These are phyloP conservation scores for Forsythia viridissima DNA, from an alignment of 257 asterid genomes.

Conservation along the genomic window DNA sequence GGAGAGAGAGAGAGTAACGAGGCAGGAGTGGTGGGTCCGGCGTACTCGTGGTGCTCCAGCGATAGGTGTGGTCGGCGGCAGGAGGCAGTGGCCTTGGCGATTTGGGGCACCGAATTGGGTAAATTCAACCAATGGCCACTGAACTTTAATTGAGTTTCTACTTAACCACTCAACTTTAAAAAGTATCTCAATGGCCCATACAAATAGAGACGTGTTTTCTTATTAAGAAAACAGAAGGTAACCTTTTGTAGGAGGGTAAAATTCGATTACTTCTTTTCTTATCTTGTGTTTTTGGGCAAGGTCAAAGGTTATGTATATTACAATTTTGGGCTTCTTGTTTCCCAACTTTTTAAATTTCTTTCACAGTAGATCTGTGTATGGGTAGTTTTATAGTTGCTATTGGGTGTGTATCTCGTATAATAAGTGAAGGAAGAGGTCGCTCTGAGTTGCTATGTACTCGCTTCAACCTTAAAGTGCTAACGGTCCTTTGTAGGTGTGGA, in stretches of 20 bases:
- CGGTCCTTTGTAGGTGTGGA: slow-evolving; percentile 59
- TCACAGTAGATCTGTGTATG: neutral
- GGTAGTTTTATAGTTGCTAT: neutral
- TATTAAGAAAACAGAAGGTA: neutral
- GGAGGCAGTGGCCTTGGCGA: no score
- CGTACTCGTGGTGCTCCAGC: no score
- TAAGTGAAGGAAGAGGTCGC: slow-evolving; percentile 2
- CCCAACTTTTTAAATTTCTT: neutral
- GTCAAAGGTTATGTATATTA: neutral
- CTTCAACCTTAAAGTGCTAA: slow-evolving; percentile 9
- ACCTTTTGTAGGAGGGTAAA: neutral
- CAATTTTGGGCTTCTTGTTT: neutral
- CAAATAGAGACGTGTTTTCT: neutral
- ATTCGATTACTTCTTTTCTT: neutral
- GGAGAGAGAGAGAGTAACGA: no score
- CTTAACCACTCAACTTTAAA: no score
- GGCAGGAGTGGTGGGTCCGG: no score
- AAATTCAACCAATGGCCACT: no score
- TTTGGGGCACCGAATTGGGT: no score
- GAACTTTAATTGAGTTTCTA: no score
- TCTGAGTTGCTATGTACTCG: neutral
- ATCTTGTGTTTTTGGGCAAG: neutral
- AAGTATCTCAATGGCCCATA: neutral
- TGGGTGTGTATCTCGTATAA: neutral
- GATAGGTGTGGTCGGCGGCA: no score